Base-by-base conservation (phyloP, 2,329 filamentous ascomycete genomes). In the Fusarium sp. region DNA sequence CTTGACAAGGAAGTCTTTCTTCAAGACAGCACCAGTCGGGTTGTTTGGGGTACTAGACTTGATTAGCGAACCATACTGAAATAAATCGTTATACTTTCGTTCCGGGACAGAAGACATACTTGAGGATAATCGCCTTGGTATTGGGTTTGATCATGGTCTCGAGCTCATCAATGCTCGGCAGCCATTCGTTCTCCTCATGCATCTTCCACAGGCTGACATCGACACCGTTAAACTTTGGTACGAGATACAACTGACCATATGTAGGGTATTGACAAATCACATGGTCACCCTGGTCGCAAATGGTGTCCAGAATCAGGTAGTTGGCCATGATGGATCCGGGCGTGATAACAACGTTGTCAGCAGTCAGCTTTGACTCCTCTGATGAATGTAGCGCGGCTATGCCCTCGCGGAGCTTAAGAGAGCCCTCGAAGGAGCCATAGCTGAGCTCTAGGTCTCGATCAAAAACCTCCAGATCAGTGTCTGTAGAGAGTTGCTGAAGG, bases 231-330 rank as follows among this genome's bases (percentile, higher is more conserved):
- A 89, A 90, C 70, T 86, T 84, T 0, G 93, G 92, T 0, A 95
- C 87, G n/a, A 88, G 82, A 75, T 94, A 95, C 1, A 96, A 85
- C 74, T 94, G 92, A 77, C 95, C 92, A 75, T 94, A 95, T 1
- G 93, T 94, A 15, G 94, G 94, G 76, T 94, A 92, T 62, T 95
- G 91, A 76, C 92, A 95, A 66, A 96, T 88, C 56, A 94, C 91
- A 84, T 96, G 94, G 76, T 95, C 93, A 1, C 90, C 91, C 7
- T 27, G 43, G n/a, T n/a, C n/a, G 11, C 18, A 43, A 11, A 43
- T 23, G 40, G 40, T 43, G 11, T 43, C 40, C 1, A 43, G 16
- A 7, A 43, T 18, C 40, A 43, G 40, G 16, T 43, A 43, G 11
- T 43, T 43, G 5, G 40, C 40, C 40, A 43, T 43, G 40, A 43